Evolutionary conservation across 768 basidiomycete species (phyloP).

Genomic region (Hypsizygus marmoreus): DNA sequence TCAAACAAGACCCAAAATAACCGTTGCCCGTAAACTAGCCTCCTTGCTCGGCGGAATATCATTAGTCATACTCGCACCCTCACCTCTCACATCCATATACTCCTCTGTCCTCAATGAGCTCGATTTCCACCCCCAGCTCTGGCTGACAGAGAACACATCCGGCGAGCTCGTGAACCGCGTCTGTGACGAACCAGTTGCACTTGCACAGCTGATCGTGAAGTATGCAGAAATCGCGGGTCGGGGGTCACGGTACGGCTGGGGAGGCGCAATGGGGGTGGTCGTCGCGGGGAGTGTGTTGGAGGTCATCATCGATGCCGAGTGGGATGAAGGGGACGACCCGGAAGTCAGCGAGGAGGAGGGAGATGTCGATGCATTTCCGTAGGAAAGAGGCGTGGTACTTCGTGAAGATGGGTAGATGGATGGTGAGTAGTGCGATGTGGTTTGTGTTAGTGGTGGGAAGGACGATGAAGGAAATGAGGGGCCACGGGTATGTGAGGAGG

Average conservation of each 20-base stretch:
- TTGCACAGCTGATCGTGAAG: constrained; percentile 83
- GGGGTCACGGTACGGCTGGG: constrained; percentile 76
- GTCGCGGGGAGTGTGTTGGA: constrained; percentile 40
- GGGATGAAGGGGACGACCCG: constrained; percentile 24
- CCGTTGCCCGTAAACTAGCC: constrained; percentile 75
- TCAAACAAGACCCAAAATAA: constrained; percentile 78
- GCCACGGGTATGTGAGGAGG: constrained; percentile 25
- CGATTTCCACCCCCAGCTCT: constrained; percentile 94
- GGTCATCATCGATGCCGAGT: constrained; percentile 11
- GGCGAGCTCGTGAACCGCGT: constrained; percentile 86
- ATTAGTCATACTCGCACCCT: constrained; percentile 25
- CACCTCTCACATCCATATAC: constrained; percentile 43
- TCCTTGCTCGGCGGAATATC: constrained; percentile 35
- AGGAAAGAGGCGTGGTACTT: constrained; percentile 43
- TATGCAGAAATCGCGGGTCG: constrained; percentile 73
- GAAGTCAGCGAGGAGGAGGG: constrained; percentile 24
- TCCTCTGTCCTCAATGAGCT: constrained; percentile 53
- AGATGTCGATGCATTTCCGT: constrained; percentile 18
- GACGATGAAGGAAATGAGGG: constrained; percentile 34
- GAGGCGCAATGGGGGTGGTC: constrained; percentile 48
- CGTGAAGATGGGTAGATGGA: constrained; percentile 46
- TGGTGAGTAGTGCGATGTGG: constrained; percentile 43
- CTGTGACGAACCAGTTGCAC: constrained; percentile 76
- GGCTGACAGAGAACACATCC: constrained; percentile 79
- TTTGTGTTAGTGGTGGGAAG: constrained; percentile 26